Evolutionary conservation across 1,284 basidiomycete genomes (phyloP), one percentile per base, ranked within the genome.

Genomic region (Ceratobasidium sp.): DNA sequence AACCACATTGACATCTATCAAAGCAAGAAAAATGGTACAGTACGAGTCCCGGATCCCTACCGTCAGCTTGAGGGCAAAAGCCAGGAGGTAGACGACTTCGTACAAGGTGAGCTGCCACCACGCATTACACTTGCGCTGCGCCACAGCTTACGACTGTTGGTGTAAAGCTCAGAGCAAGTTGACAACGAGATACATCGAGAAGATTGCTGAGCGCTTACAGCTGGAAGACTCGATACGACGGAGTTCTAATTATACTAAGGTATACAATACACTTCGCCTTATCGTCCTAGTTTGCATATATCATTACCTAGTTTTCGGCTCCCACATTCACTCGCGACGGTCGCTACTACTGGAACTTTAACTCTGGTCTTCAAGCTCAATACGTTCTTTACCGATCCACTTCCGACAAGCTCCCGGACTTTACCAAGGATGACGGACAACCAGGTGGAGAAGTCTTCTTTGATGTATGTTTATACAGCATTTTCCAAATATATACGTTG

Each of bases 301-400:
- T 61, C n/a, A 38, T n/a, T n/a, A n/a, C 81, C 13, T 70, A 93
- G 92, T 91, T 92, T 82, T 88, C 88, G 57, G 84, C 89, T 0
- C 94, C 93, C 0, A 83, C 84, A 26, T 83, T 92, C 62, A 89
- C 90, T 79, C 85, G 90, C 15, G 92, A 94, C 81, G 88, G 87
- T 7, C 88, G 88, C 66, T 95, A 93, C 90, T 95, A 95, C 81
- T 93, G 93, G 92, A 89, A 88, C 78, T 89, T 91, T 82, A 94
- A 94, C 83, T 90, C 89, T 73, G 93, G 93, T 17, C 86, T 94
- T 52, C 90, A 93, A 81, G 87, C 90, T 17, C 91, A 93, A 82
- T 85, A 87, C 57, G 90, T 91, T n/a, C 84, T 93, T 76, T 93
- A 92, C 83, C 89, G 94, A 44, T 93, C 91, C 52, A 89, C 84